Percentiles rank a stretch among this genome's conserved stretches.
Conservation (phyloP, 2,329 filamentous ascomycete genomes). For the Chaetomium sp. region DNA sequence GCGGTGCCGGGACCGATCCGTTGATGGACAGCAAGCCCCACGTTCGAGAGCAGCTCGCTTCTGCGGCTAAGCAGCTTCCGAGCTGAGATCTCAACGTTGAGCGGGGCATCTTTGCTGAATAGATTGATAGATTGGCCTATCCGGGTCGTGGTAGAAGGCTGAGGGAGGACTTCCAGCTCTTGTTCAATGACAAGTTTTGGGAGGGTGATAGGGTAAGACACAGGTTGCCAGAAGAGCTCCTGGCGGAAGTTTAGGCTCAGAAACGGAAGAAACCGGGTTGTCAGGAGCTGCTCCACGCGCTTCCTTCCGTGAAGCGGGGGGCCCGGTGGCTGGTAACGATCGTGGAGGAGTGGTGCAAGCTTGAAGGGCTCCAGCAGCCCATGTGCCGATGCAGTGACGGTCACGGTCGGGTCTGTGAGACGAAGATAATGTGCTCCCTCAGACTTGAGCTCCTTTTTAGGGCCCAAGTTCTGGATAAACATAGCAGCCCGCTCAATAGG, state of each 20-base stretch:
- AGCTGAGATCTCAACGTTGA: slow-evolving; percentile 44
- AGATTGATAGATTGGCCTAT: slow-evolving; percentile 41
- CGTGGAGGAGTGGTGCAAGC: slow-evolving; percentile 41
- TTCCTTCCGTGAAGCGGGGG: slow-evolving; percentile 43
- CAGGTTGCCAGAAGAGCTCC: slow-evolving; percentile 39
- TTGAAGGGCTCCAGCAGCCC: slow-evolving; percentile 42
- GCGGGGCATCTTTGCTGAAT: slow-evolving; percentile 36
- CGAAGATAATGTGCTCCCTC: slow-evolving; percentile 20
- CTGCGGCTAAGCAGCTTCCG: slow-evolving; percentile 31
- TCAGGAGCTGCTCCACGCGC: slow-evolving; percentile 43
- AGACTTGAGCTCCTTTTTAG: neutral
- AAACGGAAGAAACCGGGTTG: slow-evolving; percentile 44
- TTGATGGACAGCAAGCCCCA: slow-evolving; percentile 42
- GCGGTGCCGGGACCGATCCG: slow-evolving; percentile 41
- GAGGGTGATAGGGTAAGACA: neutral
- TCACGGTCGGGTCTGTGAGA: slow-evolving; percentile 41
- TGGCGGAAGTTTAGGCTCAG: slow-evolving; percentile 46
- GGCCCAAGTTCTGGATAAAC: slow-evolving; percentile 22
- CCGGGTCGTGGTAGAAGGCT: slow-evolving; percentile 43
- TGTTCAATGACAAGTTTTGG: slow-evolving; percentile 41
- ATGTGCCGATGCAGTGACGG: slow-evolving; percentile 46
- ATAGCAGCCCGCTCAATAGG: slow-evolving; percentile 36
- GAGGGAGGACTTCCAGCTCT: slow-evolving; percentile 46
- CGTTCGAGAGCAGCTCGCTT: slow-evolving; percentile 33
- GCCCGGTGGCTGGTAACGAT: slow-evolving; percentile 46